Base-by-base conservation (phyloP, 805 yeast species). In the Cyberlindnera sargentensis region DNA sequence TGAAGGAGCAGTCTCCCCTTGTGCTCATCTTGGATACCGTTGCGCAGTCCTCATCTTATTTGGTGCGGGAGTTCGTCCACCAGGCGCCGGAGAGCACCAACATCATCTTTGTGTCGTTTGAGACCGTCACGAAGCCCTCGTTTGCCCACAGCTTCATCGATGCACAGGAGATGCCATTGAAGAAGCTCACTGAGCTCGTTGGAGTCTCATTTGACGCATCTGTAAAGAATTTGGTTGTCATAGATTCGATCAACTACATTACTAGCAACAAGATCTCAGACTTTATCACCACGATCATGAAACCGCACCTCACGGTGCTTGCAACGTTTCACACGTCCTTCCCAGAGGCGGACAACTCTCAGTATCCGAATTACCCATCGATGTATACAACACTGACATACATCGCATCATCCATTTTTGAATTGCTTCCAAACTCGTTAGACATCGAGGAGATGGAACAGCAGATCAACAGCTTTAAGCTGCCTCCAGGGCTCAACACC, bases 1-100 rank as follows among this genome's bases (percentile, higher is more conserved):
- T 86, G 41, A 84, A 81, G 50, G 98, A 93, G 55, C 62, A 63
- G 24, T 75, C 91, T 0, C 95, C 95, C 0, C 75, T 91, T 43
- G 61, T 87, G 3, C 68, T 91, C 4, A 67, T 84, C 4, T 57
- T 76, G 7, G 98, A 93, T 59, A 72, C 84, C 1, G 62, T 88
- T 8, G 67, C 73, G 0, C 96, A 90, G 60, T 76, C 93, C 0
- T 77, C 88, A 0, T 52, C 64, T 29, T 54, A 66, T 37, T 61
- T 90, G 9, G 55, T 85, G 1, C 57, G 64, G 27, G 96, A 88
- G 57, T 69, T 89, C 39, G 61, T 72, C 2, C 61, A 69, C 49
- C 68, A 72, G 50, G 53, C 56, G 33, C 61, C 64, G 9, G 55
- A 46, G 4, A 56, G 53, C 9, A 58, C 63, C 4, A 65, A 65